Evolutionary conservation across 805 yeast genomes (phyloP).

Genomic region (Debaryomyces prosopidis): DNA sequence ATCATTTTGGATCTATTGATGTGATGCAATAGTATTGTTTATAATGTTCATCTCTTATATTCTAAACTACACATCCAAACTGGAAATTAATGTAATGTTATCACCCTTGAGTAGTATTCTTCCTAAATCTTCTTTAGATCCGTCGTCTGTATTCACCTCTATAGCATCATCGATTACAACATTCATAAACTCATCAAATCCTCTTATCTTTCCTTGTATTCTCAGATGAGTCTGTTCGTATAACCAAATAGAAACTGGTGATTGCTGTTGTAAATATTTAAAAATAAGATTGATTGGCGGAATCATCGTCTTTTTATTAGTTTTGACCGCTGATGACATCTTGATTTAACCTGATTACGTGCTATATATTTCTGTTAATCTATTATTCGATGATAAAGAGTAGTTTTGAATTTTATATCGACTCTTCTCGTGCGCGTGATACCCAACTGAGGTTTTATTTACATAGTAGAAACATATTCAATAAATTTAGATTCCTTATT

Average conservation of each 20-base stretch:
- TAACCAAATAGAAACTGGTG: slow-evolving; percentile 82
- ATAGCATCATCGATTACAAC: slow-evolving; percentile 58
- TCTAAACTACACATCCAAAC: slow-evolving; percentile 27
- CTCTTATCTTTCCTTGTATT: slow-evolving; percentile 81
- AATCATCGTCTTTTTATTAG: slow-evolving; percentile 45
- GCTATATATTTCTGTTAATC: no score
- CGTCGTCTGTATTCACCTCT: slow-evolving; percentile 59
- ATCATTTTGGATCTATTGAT: no score
- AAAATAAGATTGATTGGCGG: slow-evolving; percentile 94
- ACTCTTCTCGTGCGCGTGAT: slow-evolving; percentile 1
- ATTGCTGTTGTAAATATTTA: slow-evolving; percentile 80
- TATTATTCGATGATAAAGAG: no score
- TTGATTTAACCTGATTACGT: neutral
- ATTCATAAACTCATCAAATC: slow-evolving; percentile 98
- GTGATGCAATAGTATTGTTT: no score
- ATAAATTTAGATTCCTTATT: neutral
- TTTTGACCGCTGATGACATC: slow-evolving; percentile 11
- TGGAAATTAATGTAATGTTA: slow-evolving; percentile 74
- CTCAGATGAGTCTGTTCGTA: slow-evolving; percentile 79
- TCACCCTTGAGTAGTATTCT: slow-evolving; percentile 88
- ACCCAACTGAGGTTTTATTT: neutral
- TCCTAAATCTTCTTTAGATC: slow-evolving; percentile 60
- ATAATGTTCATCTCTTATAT: neutral
- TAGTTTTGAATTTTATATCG: neutral
- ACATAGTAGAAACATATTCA: neutral